Percentiles rank a stretch among this genome's conserved stretches.
phyloP scores from a whole-genome alignment of 2,329 filamentous ascomycete genomes.

The Fusarium sp. region DNA sequence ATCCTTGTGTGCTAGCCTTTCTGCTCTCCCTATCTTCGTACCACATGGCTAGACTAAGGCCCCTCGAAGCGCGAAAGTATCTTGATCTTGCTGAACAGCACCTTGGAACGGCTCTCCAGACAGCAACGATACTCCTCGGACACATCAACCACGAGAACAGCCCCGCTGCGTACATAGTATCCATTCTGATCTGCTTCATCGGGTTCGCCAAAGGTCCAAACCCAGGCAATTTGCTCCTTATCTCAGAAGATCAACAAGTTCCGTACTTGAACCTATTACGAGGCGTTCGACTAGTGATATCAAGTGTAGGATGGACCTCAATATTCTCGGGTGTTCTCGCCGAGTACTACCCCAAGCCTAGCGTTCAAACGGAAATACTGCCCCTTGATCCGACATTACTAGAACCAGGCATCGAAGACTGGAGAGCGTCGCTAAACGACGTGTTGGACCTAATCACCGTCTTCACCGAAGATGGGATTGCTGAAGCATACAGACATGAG shows the following conservation, averaged over 20 bases:
- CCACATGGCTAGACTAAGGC: neutral
- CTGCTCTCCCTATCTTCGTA: neutral
- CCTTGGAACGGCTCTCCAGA: neutral
- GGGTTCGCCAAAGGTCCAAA: neutral
- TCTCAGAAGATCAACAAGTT: neutral
- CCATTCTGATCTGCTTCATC: neutral
- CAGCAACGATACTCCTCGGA: neutral
- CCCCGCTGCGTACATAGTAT: neutral
- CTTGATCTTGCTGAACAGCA: neutral
- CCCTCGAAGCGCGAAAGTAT: neutral
- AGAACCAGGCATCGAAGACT: neutral
- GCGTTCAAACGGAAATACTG: neutral
- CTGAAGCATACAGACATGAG: neutral
- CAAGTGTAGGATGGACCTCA: neutral
- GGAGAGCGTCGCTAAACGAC: neutral
- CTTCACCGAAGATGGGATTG: neutral
- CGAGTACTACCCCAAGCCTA: neutral
- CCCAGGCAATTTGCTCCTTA: neutral
- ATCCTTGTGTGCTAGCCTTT: neutral
- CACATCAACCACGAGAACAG: neutral
- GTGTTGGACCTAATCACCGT: neutral
- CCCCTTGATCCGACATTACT: neutral
- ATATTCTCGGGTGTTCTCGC: neutral
- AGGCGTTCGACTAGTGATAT: neutral
- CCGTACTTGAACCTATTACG: neutral